Percentiles rank a stretch among this genome's conserved stretches.
phyloP scores from a whole-genome alignment of 2,329 filamentous ascomycete species.

The Penicillium vulpinum region DNA sequence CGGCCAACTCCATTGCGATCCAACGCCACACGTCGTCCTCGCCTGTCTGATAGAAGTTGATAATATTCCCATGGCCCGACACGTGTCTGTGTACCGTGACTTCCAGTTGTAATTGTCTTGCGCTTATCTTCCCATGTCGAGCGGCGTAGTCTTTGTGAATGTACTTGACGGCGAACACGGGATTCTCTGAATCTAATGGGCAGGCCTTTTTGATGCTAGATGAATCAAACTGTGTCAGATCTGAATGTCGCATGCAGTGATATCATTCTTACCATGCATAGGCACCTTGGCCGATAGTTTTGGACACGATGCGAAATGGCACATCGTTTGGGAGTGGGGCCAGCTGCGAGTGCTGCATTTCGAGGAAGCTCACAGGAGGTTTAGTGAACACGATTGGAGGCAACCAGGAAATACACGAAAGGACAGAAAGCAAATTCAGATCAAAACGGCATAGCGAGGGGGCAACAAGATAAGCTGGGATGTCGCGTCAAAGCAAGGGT shows the following conservation, averaged over 20 bases:
- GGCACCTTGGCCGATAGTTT: conserved; percentile 92
- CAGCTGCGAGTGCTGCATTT: conserved; percentile 75
- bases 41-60: conserved; percentile 84
- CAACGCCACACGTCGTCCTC: conserved; percentile 87
- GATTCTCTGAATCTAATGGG: conserved; percentile 66
- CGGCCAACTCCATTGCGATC: conserved; percentile 97
- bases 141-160: conserved; percentile 97
- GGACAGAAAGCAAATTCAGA: conserved; percentile 3
- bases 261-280: conserved; percentile 76
- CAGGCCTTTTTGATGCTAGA: conserved; percentile 87
- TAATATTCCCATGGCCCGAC: conserved; percentile 87
- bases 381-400: background rate
- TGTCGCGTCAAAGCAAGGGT: conserved; percentile 14
- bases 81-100: conserved; percentile 86
- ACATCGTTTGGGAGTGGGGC: conserved; percentile 80
- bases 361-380: conserved; percentile 18
- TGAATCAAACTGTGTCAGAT: conserved; percentile 10
- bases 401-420: conserved; percentile 1
- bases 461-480: conserved; percentile 21
- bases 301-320: conserved; percentile 91
- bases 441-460: conserved; percentile 2
- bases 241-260: background rate
- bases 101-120: conserved; percentile 89
- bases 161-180: conserved; percentile 95
- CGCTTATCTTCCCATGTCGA: conserved; percentile 80